Evolutionary conservation across 331 rosid genomes (phyloP), one percentile per base, ranked within the genome.

Genomic region (Phaseolus coccineus): DNA sequence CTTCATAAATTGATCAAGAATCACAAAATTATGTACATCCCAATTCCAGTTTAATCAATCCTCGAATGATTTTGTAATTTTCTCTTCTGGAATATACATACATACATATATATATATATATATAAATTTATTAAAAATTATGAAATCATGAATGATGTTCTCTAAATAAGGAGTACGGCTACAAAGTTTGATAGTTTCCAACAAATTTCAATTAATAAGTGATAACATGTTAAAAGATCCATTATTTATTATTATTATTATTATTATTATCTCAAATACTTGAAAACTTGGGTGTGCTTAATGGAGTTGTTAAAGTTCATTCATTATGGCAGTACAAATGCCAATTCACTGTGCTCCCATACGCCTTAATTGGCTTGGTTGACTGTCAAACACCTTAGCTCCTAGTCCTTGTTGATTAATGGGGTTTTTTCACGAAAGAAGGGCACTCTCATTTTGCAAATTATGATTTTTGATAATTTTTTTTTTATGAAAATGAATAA

Each of bases 271-370:
- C 11, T 12, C 15, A 57, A 48, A 27, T 11, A 46, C 33, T 70
- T 33, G 28, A 70, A 77, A 44, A 5, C 47, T 66, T 67, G 14
- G 31, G 67, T 73, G 33, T 19, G 22, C 33, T 81, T 37, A 53
- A 25, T 5, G 53, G 74, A 82, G 44, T 46, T 56, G 63, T 53
- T 69, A 14, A 73, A 78, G 79, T 48, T 46, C 24, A 51, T 77
- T 76, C 69, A 77, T 77, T 85, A 70, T 68, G 73, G 42, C 57
- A 10, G 81, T 73, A 68, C 47, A 13, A 50, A 59, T 2, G 13
- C 3, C 63, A 68, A 73, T 58, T 73, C 53, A 72, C 58, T 31
- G 76, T 27, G 63, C 53, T 63, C 71, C 71, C 52, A 31, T 40
- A 81, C 25, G 25, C 42, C 33, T 65, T 75, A 57, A 70, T 56